These are phyloP conservation scores for Cantharellus anzutake DNA, from an alignment of 768 basidiomycete species.

Conservation along the genomic window DNA sequence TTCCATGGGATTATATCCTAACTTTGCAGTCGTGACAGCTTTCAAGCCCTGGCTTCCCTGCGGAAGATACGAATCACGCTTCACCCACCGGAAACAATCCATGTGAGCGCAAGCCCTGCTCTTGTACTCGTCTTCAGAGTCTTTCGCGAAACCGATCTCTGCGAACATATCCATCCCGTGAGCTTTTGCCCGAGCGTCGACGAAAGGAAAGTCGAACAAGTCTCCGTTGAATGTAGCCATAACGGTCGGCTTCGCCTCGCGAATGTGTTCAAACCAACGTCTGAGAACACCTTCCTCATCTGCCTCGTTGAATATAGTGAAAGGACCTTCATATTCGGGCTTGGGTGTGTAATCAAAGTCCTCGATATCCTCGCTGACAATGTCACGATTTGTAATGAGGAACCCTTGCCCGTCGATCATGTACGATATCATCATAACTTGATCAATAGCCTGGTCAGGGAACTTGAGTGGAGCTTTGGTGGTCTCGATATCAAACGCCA, in stretches of 20 bases:
- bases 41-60: slow-evolving; percentile 98
- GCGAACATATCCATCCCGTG: slow-evolving; percentile 95
- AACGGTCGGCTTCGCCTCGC: slow-evolving; percentile 85
- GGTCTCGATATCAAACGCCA: slow-evolving; percentile 98
- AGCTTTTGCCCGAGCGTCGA: slow-evolving; percentile 61
- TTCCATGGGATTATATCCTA: slow-evolving; percentile 94
- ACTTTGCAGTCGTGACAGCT: slow-evolving; percentile 87
- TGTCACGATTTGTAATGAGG: slow-evolving; percentile 93
- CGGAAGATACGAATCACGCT: slow-evolving; percentile 93
- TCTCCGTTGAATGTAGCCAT: slow-evolving; percentile 99
- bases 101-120: slow-evolving; percentile 84
- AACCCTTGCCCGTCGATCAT: slow-evolving; percentile 98
- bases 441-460: slow-evolving; percentile 86
- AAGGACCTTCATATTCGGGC: slow-evolving; percentile 93
- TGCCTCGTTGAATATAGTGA: slow-evolving; percentile 83
- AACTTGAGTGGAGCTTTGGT: slow-evolving; percentile 99
- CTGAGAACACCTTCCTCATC: slow-evolving; percentile 73
- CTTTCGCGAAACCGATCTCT: slow-evolving; percentile 83
- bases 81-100: slow-evolving; percentile 99
- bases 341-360: slow-evolving; percentile 99
- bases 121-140: slow-evolving; percentile 91
- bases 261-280: slow-evolving; percentile 86
- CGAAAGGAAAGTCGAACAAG: slow-evolving; percentile 97
- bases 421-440: slow-evolving; percentile 99
- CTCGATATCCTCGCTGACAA: slow-evolving; percentile 92